Base-by-base conservation (phyloP, 2,329 filamentous ascomycete genomes). In the Aurifilum marmelostoma region DNA sequence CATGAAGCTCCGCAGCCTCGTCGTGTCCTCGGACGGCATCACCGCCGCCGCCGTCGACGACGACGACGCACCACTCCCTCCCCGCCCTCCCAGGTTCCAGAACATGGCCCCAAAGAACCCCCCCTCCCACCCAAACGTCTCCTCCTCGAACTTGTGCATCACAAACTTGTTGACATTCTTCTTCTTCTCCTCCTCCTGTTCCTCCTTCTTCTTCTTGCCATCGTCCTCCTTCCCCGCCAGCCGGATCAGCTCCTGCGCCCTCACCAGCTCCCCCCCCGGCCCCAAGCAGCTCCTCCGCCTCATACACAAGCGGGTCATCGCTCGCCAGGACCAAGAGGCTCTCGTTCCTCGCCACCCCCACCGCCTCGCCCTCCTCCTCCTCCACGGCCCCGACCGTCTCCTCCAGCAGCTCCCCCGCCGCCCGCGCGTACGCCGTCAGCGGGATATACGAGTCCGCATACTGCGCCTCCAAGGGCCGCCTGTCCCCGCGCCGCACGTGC, bases 21-120 rank as follows among this genome's bases (percentile, higher is more conserved):
- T 81, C n/a, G 90, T 89, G 73, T 86, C 83, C 34, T 81, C 78
- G 9, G 83, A 83, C 4, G 83, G 82, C 12, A 77, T 75, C n/a
- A 76, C 71, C 11, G 77, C 75, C 21, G 76, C 71, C 1, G 74
- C 73, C 61, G 27, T 39, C 50, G 60, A 18, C 34, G 47, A 18
- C 47, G n/a, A 21, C 7, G 79, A 76, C 66, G 76, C 73, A 4
- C 39, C 32, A 34, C 16, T 65, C n/a, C n/a, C 12, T 66, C 75
- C 77, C 4, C 76, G 75, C 41, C 79, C 78, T 4, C 92, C 93
- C 0, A 97, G 83, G 64, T 89, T 91, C 88, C 91, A 94, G 79
- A 97, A 97, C 80, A 96, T 90, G 74, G 88, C 87, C 18, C 87
- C 86, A 79, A 91, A 97, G 82, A 97, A 97, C 1, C 93, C 93